These are phyloP conservation scores for Aspergillus saccharolyticus DNA, from an alignment of 495 filamentous ascomycete species.

Conservation along the genomic window DNA sequence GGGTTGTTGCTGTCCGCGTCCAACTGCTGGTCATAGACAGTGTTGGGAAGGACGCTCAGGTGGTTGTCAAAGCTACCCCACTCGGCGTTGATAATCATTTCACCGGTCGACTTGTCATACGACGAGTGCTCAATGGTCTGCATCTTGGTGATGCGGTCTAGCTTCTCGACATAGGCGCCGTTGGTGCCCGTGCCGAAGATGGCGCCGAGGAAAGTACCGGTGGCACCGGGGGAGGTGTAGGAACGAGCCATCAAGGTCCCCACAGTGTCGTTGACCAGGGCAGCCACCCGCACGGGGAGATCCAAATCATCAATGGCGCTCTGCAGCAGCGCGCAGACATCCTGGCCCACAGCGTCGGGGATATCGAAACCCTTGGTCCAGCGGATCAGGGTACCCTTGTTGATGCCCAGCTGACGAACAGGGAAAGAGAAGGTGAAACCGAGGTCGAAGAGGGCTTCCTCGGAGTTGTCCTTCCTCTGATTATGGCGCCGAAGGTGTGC, in stretches of 20 bases:
- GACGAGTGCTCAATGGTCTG: slow-evolving; percentile 42
- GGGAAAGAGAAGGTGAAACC: slow-evolving; percentile 99
- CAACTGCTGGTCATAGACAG: slow-evolving; percentile 72
- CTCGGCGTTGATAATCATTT: slow-evolving; percentile 98
- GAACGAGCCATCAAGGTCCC: slow-evolving; percentile 96
- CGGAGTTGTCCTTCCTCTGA: slow-evolving; percentile 41
- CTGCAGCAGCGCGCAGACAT: slow-evolving; percentile 88
- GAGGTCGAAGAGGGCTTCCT: slow-evolving; percentile 77
- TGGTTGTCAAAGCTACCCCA: slow-evolving; percentile 98
- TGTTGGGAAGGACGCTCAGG: slow-evolving; percentile 79
- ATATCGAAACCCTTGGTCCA: slow-evolving; percentile 99
- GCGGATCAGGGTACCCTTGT: slow-evolving; percentile 84
- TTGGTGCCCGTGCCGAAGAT: slow-evolving; percentile 94
- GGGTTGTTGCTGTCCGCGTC: slow-evolving; percentile 84
- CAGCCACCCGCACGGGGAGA: slow-evolving; percentile 87
- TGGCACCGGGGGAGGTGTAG: slow-evolving; percentile 87
- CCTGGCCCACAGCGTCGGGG: slow-evolving; percentile 82
- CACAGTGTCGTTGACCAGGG: slow-evolving; percentile 95
- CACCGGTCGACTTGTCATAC: slow-evolving; percentile 76
- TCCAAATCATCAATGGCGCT: slow-evolving; percentile 81
- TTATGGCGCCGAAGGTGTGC: slow-evolving; percentile 57
- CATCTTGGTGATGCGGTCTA: slow-evolving; percentile 46
- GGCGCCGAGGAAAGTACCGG: slow-evolving; percentile 78
- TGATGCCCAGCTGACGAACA: slow-evolving; percentile 88
- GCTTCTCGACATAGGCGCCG: slow-evolving; percentile 74